These are phyloP conservation scores for Alternaria atra DNA, from an alignment of 2,329 filamentous ascomycete genomes.

Conservation along the genomic window DNA sequence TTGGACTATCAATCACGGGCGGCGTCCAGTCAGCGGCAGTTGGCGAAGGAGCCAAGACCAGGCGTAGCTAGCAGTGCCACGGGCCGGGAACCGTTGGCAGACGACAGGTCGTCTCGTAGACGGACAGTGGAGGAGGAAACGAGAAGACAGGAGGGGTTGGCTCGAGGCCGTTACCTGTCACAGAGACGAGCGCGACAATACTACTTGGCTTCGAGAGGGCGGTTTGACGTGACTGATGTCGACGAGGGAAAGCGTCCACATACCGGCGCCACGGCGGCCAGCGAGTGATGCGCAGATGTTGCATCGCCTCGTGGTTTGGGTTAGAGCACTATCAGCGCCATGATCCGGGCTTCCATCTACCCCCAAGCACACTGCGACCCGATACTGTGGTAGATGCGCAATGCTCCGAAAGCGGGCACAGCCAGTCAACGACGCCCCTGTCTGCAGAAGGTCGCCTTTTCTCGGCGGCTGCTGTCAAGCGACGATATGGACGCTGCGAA, in stretches of 20 bases:
- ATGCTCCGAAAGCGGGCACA: constrained; percentile 46
- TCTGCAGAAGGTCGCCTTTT: constrained; percentile 26
- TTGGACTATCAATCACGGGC: constrained; percentile 35
- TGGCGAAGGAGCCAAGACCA: constrained; percentile 31
- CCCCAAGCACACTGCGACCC: constrained; percentile 39
- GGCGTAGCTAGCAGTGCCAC: constrained; percentile 41
- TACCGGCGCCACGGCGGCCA: constrained; percentile 29
- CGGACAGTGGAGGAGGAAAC: constrained; percentile 25
- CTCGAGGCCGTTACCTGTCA: constrained; percentile 49
- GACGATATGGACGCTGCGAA: constrained; percentile 27
- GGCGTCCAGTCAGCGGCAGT: constrained; percentile 41
- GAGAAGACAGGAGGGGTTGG: constrained; percentile 23
- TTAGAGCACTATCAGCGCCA: constrained; percentile 38
- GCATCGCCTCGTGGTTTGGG: constrained; percentile 36
- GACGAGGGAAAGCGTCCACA: constrained; percentile 22
- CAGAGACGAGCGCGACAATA: constrained; percentile 30
- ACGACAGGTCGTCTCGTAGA: constrained; percentile 36
- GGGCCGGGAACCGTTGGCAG: constrained; percentile 45
- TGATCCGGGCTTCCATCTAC: constrained; percentile 39
- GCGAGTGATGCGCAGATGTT: constrained; percentile 37
- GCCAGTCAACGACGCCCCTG: constrained; percentile 25
- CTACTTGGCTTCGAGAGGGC: constrained; percentile 26
- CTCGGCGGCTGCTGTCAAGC: constrained; percentile 17
- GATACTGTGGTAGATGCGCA: constrained; percentile 45
- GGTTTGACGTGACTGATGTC: constrained; percentile 18